Evolutionary conservation across 2,329 filamentous ascomycete species (phyloP), one percentile per base, ranked within the genome.

Genomic region (Metarhizium robertsii): DNA sequence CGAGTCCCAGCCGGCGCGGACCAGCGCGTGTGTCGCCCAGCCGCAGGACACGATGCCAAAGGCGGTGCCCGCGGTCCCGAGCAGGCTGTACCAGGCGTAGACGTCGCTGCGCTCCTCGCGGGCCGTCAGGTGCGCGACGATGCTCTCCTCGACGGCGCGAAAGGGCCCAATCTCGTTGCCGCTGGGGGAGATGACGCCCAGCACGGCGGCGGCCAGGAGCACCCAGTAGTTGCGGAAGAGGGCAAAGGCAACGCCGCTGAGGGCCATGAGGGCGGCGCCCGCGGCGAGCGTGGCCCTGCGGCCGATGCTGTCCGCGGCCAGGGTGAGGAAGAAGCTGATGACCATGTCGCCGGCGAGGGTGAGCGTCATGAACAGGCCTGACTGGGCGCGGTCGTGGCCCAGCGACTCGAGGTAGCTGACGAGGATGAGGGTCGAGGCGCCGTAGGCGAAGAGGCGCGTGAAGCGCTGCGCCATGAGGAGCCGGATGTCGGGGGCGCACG

Each of bases 81-180:
- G 66, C 6, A 85, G 71, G 6, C 73, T 78, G 61, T 85, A 85
- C 82, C 82, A 85, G 3, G 81, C 81, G 58, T 80, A 85, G 32
- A 85, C 71, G 61, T 85, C 80, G 55, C 75, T 73, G 48, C 81
- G 67, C 3, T 71, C 69, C 2, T 69, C 66, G 4, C 72, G 61
- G 1, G 68, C 64, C 0, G 78, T 81, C 3, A 85, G 69, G 46
- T 84, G 80, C 3, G 82, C 80, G 2, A 85, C 68, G 5, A 79
- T 77, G 16, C 78, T 81, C 66, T 85, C 82, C 62, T 85, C 83
- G 32, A 85, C 74, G 43, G 82, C 81, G 43, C 79, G 73, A 57
- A 86, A 85, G 0, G 82, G 83, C 0, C 81, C 82, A 53, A 85
- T 84, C 62, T 86, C 83, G 55, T 81, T 84, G 7, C 82, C 83